Base-by-base conservation (phyloP, 768 basidiomycete species). In the Tricholoma sp. region DNA sequence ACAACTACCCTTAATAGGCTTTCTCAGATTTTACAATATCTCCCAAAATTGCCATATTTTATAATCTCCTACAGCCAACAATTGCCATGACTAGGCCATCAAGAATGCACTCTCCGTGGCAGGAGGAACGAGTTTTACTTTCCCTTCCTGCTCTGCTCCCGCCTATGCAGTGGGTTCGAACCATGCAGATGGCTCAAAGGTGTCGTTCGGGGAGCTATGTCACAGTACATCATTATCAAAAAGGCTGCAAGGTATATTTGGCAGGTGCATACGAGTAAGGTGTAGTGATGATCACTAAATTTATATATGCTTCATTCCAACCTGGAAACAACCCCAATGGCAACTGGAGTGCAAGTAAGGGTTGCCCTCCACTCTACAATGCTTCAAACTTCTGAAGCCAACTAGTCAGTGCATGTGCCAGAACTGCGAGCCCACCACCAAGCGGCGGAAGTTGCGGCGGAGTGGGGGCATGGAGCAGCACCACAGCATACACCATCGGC, bases 51-150 rank as follows among this genome's bases (percentile, higher is more conserved):
- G 27, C 27, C 22, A 24, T 21, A 16, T 19, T 29, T 50, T 49
- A 4, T 14, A 39, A 39, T 41, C 50, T 19, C 14, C 56, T 49
- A 5, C 47, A 81, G 86, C 74, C 27, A 88, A 88, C 64, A 70
- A 74, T 57, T 78, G 81, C 27, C 88, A 79, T 61, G 84, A 86
- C 63, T 66, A 77, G 14, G 81, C 77, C 5, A 80, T 86, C 58
- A 88, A 89, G 71, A 77, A 79, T 57, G 76, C 81, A 24, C 73
- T 88, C 35, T 68, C 71, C 12, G 79, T 81, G 12, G 82, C 85
- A 34, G 85, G 86, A 49, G 83, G 84, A n/a, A 83, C 82, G 16
- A 84, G 85, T 7, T 88, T 88, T 68, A 81, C 80, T 2, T 87
- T 76, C 69, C 84, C 85, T 14, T 61, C 79, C 52, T 88, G 85